Evolutionary conservation across 139 green algal species (phyloP).

Genomic region (Ulvella scutata): DNA sequence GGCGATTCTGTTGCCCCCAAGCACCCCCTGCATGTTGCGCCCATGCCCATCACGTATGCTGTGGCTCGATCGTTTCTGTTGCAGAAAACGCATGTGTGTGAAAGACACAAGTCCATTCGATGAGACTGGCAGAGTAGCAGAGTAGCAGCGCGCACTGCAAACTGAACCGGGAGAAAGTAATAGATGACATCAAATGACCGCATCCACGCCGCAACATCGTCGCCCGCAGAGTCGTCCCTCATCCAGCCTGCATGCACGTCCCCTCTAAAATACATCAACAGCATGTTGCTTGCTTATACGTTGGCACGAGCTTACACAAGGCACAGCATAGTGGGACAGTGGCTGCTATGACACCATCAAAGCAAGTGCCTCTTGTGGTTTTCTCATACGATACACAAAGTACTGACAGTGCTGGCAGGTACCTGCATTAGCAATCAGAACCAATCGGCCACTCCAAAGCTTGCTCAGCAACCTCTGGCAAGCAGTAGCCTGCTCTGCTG

Average conservation of each 20-base stretch:
- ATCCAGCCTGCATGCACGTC: no score
- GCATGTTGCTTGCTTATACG: no score
- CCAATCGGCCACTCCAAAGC: background rate
- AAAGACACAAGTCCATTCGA: background rate
- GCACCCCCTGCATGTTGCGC: background rate
- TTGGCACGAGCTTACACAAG: no score
- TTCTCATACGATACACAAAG: no score
- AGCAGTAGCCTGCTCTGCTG: background rate
- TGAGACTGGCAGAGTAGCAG: background rate
- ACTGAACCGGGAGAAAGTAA: background rate
- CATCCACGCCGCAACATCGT: background rate
- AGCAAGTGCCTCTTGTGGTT: no score
- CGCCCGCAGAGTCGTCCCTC: background rate
- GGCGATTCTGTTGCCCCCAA: background rate
- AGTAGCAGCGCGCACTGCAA: background rate
- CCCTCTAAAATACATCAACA: no score
- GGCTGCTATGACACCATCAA: no score
- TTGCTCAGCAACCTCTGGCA: background rate
- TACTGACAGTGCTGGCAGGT: no score
- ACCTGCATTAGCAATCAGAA: background rate
- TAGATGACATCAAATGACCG: background rate
- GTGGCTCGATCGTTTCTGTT: background rate
- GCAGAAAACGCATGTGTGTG: background rate
- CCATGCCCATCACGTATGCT: background rate
- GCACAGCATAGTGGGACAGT: no score